Evolutionary conservation across 768 basidiomycete genomes (phyloP).

Genomic region (Suillus lakei): DNA sequence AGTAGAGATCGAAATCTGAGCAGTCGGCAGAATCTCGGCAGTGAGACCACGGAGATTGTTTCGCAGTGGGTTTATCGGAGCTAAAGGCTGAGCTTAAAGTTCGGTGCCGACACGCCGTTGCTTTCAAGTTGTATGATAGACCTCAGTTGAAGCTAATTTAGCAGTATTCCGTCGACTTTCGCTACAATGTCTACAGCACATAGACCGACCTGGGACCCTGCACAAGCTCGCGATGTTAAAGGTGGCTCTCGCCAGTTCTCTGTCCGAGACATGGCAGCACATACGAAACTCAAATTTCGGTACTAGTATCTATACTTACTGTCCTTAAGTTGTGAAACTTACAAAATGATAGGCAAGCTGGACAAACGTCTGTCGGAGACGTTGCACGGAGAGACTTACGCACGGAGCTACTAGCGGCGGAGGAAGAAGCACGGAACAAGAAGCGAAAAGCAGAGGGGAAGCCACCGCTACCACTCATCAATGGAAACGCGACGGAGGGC

Average conservation of each 20-base stretch:
- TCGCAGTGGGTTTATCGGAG: neutral
- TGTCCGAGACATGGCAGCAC: slow-evolving; percentile 90
- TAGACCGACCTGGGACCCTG: slow-evolving; percentile 97
- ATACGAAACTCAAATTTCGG: slow-evolving; percentile 99
- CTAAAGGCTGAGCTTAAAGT: neutral
- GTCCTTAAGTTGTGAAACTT: neutral
- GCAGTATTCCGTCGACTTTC: neutral
- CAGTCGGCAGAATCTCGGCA: neutral
- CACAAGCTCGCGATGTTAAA: slow-evolving; percentile 90
- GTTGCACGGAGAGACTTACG: slow-evolving; percentile 81
- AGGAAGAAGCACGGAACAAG: slow-evolving; percentile 85
- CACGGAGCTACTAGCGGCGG: slow-evolving; percentile 82
- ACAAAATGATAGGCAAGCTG: slow-evolving; percentile 66
- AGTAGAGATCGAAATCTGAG: neutral
- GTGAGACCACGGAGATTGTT: neutral
- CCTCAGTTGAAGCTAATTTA: neutral
- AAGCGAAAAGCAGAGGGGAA: slow-evolving; percentile 90
- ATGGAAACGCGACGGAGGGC: slow-evolving; percentile 34
- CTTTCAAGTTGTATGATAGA: neutral
- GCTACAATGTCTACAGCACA: slow-evolving; percentile 83
- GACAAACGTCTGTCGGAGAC: slow-evolving; percentile 83
- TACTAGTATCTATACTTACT: slow-evolving; percentile 27
- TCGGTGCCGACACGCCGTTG: slow-evolving; percentile 1
- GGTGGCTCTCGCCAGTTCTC: slow-evolving; percentile 93
- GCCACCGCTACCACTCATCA: slow-evolving; percentile 43